Evolutionary conservation across 768 basidiomycete genomes (phyloP), one percentile per base, ranked within the genome.

Genomic region (Phylloporus sp.): DNA sequence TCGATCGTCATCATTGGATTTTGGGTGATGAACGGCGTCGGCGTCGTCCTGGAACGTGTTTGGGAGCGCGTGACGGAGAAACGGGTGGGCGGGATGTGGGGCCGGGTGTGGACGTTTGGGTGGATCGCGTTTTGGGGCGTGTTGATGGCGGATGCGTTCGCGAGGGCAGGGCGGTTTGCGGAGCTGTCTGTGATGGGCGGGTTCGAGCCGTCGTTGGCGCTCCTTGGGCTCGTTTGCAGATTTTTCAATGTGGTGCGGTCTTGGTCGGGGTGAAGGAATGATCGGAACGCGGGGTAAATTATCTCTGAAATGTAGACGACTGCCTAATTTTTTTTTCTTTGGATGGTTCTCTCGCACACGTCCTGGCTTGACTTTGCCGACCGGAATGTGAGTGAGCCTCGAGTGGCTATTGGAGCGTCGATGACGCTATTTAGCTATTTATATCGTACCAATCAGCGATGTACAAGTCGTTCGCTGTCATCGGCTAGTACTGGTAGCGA

Each of bases 21-120:
- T 52, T 86, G 83, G 62, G 38, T 79, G 39, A 63, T 79, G 61
- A 78, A 73, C 54, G 81, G 76, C n/a, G 56, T 80, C 0, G 81
- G 80, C 5, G 58, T 78, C 15, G 49, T 76, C 6, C 26, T 79
- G 29, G 84, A 85, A 60, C 62, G 66, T 5, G 48, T 59, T 6
- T 84, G 72, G 73, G 71, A 64, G 52, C 49, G 49, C 3, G 32
- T 59, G 4, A 76, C 71, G 3, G 76, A 78, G 8, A 53, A 54
- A 29, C 61, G 62, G 42, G 75, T 81, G 8, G 60, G 65, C 14
- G 84, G 82, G 2, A 47, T 65, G 32, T 34, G 55, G 9, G 82
- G 83, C 0, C 61, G 71, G 63, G 28, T 72, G 9, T 86, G 83
- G 84, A 66, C 71, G 11, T 54, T 66, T 27, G 27, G 54, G 0